phyloP scores from a whole-genome alignment of 768 basidiomycete species.

The Panellus pusillus region DNA sequence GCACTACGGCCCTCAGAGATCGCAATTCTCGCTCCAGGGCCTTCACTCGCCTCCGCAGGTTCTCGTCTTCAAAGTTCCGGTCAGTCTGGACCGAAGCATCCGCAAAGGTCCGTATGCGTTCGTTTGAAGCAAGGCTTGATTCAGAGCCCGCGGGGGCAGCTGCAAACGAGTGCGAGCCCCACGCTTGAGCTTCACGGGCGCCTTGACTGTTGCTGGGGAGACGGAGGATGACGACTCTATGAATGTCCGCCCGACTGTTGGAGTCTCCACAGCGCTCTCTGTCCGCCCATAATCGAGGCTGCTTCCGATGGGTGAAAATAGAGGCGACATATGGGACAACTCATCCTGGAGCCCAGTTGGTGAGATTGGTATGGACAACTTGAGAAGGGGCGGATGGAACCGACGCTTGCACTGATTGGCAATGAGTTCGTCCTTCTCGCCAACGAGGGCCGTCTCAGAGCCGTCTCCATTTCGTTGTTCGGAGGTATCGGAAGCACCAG shows the following conservation, averaged over 20 bases:
- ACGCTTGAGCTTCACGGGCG: slow-evolving; percentile 9
- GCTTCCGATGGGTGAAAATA: slow-evolving; percentile 15
- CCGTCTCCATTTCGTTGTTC: no score
- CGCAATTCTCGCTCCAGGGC: slow-evolving; percentile 16
- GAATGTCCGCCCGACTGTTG: background rate
- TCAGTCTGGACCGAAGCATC: slow-evolving; percentile 12
- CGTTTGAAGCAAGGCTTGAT: background rate
- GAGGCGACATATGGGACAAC: slow-evolving; percentile 13
- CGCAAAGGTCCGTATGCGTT: background rate
- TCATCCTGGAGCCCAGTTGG: slow-evolving; percentile 12
- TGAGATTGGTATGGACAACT: slow-evolving; percentile 13
- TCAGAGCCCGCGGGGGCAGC: slow-evolving; percentile 7
- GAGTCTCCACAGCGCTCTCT: background rate
- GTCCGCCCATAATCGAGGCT: background rate
- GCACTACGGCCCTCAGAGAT: background rate
- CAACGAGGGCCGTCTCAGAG: no score
- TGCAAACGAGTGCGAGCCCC: slow-evolving; percentile 1
- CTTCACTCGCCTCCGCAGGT: slow-evolving; percentile 13
- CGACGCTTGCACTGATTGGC: background rate
- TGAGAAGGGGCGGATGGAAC: slow-evolving; percentile 3
- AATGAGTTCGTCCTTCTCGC: no score
- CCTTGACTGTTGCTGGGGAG: background rate
- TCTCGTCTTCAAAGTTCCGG: slow-evolving; percentile 4
- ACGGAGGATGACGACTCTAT: slow-evolving; percentile 8
- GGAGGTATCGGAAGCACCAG: no score